Evolutionary conservation across 371 early-diverging fungal genomes (phyloP).

Genomic region (Circinella umbellata): DNA sequence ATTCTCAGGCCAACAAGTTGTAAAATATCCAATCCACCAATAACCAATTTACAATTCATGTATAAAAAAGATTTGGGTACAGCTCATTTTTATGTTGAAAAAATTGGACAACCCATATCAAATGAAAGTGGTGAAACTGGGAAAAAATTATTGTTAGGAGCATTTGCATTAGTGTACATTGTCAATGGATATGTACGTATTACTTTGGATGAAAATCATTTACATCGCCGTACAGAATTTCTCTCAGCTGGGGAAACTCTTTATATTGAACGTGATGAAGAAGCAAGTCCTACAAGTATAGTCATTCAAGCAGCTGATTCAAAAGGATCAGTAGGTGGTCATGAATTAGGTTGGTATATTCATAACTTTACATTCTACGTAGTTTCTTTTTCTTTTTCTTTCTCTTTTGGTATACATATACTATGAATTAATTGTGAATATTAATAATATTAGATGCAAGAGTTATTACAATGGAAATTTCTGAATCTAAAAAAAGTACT

Average conservation of each 20-base stretch:
- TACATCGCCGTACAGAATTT: constrained; percentile 23
- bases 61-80: constrained; percentile 52
- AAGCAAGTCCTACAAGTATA: constrained; percentile 64
- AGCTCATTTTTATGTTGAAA: constrained; percentile 49
- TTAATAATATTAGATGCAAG: constrained; percentile 32
- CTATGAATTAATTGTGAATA: too few species aligned
- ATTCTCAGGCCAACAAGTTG: constrained; percentile 45
- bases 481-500: constrained; percentile 21
- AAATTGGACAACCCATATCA: constrained; percentile 42
- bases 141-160: constrained; percentile 56
- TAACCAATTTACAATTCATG: constrained; percentile 60
- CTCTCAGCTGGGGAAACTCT: constrained; percentile 59
- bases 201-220: constrained; percentile 51
- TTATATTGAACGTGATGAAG: constrained; percentile 66
- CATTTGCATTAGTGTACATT: constrained; percentile 65
- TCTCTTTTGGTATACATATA: too few species aligned
- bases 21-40: constrained; percentile 53
- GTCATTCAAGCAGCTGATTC: constrained; percentile 42
- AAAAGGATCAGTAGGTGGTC: constrained; percentile 31
- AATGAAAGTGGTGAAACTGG: constrained; percentile 49
- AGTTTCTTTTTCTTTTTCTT: too few species aligned
- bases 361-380: background rate
- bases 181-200: constrained; percentile 60
- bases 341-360: constrained; percentile 29
- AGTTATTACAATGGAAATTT: constrained; percentile 41